phyloP scores from a whole-genome alignment of 2,329 filamentous ascomycete species.

The Huntiella bhutanensis region DNA sequence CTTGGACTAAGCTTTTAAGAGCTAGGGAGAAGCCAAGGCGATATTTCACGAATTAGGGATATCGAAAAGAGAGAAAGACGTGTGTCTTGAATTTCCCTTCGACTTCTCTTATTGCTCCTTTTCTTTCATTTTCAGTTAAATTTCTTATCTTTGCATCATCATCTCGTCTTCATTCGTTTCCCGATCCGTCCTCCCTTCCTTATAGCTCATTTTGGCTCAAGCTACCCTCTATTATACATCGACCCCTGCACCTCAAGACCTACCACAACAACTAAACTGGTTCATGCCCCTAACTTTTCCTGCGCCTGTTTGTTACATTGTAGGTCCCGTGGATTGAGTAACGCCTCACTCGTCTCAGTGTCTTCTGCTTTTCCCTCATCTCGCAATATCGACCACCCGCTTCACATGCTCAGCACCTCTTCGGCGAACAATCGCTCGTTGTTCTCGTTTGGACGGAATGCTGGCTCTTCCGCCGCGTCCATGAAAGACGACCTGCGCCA shows the following conservation, averaged over 20 bases:
- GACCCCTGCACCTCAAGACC: conserved; percentile 7
- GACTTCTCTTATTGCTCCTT: neutral
- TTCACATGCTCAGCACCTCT: conserved; percentile 41
- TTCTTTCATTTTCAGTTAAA: neutral
- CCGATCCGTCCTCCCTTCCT: neutral
- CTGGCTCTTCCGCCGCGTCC: conserved; percentile 9
- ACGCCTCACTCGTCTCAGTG: conserved; percentile 15
- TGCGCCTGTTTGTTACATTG: conserved; percentile 6
- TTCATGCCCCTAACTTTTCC: conserved; percentile 12
- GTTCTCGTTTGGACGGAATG: conserved; percentile 37
- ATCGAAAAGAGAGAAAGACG: neutral
- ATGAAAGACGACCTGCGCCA: conserved; percentile 27
- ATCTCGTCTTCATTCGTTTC: neutral
- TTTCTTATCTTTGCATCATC: neutral
- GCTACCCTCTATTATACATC: conserved; percentile 3
- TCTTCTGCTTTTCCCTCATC: conserved; percentile 9
- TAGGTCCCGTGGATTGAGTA: conserved; percentile 11
- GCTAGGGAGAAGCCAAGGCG: neutral
- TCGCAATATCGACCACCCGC: conserved; percentile 7
- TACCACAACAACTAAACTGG: conserved; percentile 3
- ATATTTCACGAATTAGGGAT: too few relatives aligned
- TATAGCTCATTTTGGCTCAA: neutral
- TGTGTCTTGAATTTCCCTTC: neutral
- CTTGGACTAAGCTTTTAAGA: neutral
- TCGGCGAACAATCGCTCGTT: conserved; percentile 43